Conservation (phyloP, 2,329 filamentous ascomycete genomes). For the Didymella pomorum region DNA sequence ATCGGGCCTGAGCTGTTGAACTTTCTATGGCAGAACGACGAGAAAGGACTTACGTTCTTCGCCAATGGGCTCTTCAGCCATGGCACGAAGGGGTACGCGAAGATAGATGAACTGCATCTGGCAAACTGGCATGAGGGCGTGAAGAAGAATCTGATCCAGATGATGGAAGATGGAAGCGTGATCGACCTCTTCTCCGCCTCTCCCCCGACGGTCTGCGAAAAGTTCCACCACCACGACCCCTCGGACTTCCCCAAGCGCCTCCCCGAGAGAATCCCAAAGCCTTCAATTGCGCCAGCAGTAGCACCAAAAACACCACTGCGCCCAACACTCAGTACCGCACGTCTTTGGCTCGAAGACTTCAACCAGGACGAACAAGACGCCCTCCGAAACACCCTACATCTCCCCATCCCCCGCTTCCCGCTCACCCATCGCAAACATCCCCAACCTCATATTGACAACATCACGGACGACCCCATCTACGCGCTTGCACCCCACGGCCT, state of each 20-base stretch:
- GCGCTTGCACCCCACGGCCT: not conserved
- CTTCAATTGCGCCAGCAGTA: not conserved
- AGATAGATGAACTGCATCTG: not conserved
- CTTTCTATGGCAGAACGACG: not conserved
- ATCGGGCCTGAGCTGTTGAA: not conserved
- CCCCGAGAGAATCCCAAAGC: too few relatives aligned
- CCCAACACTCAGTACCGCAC: not conserved
- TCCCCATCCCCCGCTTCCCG: not conserved
- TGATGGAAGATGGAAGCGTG: not conserved
- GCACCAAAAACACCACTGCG: not conserved
- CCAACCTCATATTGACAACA: too few relatives aligned
- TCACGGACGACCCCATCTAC: not conserved
- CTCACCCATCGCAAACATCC: not conserved
- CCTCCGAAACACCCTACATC: not conserved
- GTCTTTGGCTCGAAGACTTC: not conserved
- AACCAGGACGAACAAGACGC: not conserved
- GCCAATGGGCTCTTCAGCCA: not conserved
- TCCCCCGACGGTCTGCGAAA: not conserved
- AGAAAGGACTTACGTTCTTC: slow-evolving; percentile 1
- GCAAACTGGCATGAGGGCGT: not conserved
- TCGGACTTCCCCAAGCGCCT: not conserved
- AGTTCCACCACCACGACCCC: not conserved
- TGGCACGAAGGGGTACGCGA: not conserved
- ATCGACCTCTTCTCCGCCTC: not conserved
- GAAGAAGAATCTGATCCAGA: not conserved